Conservation (phyloP, 352 stramenopile species). For the Phytophthora ramorum region DNA sequence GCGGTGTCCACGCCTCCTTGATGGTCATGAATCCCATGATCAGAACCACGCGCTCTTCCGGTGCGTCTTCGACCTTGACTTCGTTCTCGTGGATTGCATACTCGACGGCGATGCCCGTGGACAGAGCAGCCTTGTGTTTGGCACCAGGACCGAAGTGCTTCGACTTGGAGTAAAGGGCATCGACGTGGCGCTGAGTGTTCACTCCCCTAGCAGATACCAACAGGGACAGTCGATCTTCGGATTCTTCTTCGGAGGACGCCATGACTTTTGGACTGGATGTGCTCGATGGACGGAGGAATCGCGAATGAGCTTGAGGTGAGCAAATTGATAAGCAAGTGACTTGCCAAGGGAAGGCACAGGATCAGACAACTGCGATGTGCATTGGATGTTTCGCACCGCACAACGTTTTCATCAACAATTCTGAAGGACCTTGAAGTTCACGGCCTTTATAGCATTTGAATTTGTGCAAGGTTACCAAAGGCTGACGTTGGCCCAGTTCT, state of each 20-base stretch:
- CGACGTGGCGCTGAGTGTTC: constrained; percentile 26
- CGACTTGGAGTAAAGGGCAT: background rate
- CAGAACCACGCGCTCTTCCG: constrained; percentile 40
- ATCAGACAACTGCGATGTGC: constrained; percentile 8
- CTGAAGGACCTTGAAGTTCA: constrained; percentile 5
- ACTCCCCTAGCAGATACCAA: constrained; percentile 37
- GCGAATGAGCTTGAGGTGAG: constrained; percentile 4
- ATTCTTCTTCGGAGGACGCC: constrained; percentile 8
- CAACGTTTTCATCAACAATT: constrained; percentile 24
- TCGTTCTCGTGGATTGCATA: constrained; percentile 51
- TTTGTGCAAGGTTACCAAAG: background rate
- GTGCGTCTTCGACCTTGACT: constrained; percentile 9
- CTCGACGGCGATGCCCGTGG: constrained; percentile 52
- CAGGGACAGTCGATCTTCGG: constrained; percentile 6
- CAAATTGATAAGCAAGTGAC: constrained; percentile 3
- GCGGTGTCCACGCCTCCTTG: constrained; percentile 55
- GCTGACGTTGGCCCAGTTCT: background rate
- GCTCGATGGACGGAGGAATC: constrained; percentile 1
- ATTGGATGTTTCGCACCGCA: constrained; percentile 1
- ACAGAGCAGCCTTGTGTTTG: background rate
- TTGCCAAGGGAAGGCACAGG: background rate
- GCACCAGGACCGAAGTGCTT: background rate
- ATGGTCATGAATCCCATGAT: constrained; percentile 59
- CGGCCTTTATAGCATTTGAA: background rate
- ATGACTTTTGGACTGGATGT: constrained; percentile 2